These are phyloP conservation scores for Solanum medicagineum DNA, from an alignment of 257 asterid species.

Conservation along the genomic window DNA sequence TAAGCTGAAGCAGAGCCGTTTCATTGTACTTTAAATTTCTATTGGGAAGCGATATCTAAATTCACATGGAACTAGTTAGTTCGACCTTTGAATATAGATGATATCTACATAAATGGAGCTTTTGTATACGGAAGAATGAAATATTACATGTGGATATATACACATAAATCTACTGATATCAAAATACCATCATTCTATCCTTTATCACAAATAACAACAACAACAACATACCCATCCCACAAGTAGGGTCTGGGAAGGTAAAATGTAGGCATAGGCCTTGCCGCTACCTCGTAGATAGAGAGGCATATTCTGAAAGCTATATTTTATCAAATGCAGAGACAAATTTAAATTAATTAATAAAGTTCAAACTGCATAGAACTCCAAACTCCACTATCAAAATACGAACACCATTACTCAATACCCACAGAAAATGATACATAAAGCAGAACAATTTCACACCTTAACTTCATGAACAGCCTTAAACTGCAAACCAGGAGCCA, in stretches of 20 bases:
- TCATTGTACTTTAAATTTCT: neutral
- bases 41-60: neutral
- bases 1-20: neutral
- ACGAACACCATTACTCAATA: neutral
- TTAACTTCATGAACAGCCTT: conserved; percentile 58
- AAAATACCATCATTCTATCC: neutral
- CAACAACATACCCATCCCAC: too few relatives aligned
- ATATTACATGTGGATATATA: neutral
- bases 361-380: neutral
- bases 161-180: neutral
- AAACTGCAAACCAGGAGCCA: conserved; percentile 48
- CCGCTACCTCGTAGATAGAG: too few relatives aligned
- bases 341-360: neutral
- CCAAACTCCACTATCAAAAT: neutral
- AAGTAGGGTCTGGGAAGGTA: too few relatives aligned
- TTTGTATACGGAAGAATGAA: neutral
- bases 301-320: too few relatives aligned
- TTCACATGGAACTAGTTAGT: neutral
- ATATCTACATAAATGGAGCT: neutral
- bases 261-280: too few relatives aligned
- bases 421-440: neutral
- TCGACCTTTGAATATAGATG: neutral
- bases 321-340: neutral
- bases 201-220: neutral
- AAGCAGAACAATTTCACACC: conserved; percentile 14